Base-by-base conservation (phyloP, 2,329 filamentous ascomycete species). In the Stachybotrys chartarum region DNA sequence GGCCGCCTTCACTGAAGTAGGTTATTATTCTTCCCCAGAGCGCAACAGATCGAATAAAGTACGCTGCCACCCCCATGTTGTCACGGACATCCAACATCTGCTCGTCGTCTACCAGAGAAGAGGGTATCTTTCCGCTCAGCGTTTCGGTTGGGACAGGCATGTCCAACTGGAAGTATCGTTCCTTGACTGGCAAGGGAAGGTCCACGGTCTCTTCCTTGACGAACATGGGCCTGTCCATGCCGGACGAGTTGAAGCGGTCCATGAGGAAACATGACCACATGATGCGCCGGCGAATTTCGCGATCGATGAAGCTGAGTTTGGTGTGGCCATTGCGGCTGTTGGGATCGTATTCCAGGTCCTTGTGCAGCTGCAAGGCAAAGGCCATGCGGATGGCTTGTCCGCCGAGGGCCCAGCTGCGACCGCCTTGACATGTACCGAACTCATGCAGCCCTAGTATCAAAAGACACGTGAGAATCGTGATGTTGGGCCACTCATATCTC, bases 211-310 rank as follows among this genome's bases (percentile, higher is more conserved):
- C 90, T 69, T 97, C 91, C 61, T 90, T 87, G 54, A 96, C 87
- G 62, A 97, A 96, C 54, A 91, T 90, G 18, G 94, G 94, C 44
- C 93, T 82, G 64, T 97, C 92, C 3, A 91, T 95, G 2, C 94
- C 93, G 1, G 92, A 97, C 0, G 93, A 97, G 71, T 95, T 97
- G 76, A 97, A 97, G 0, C 93, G 85, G 68, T 99, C 94, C 92
- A 97, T 97, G 55, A 97, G 72, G 66, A 96, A 96, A 68, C 93
- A 97, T 12, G 92, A 90, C 94, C 94, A 99, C 93, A 99, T 97
- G 3, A 91, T 94, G 55, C 94, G 83, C 61, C 94, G 79, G 57
- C 94, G 83, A 54, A 97, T 97, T 69, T 99, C 94, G 31, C 91
- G 87, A 69, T 97, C 94, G 16, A 92, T 91, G 62, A 94, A 94